A percentile compares a stretch with the other conserved stretches of the same genome.
These are phyloP conservation scores for Musa balbisiana DNA, from an alignment of 202 grass and related monocot species.

Conservation along the genomic window DNA sequence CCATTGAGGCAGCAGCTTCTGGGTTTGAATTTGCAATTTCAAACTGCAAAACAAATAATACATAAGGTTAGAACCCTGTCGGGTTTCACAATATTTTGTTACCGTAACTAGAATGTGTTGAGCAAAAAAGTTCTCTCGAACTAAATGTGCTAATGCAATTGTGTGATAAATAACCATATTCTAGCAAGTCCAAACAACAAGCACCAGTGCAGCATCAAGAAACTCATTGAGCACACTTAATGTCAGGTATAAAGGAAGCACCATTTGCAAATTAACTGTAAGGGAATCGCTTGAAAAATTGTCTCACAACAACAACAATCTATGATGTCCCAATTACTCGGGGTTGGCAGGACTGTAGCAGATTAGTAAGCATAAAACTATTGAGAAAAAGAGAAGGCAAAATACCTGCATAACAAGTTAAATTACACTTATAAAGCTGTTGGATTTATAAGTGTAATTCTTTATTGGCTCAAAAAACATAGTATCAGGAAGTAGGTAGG, in stretches of 20 bases:
- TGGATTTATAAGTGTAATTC: too few relatives aligned
- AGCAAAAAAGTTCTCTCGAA: too few relatives aligned
- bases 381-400: too few relatives aligned
- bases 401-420: too few relatives aligned
- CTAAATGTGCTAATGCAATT: background rate
- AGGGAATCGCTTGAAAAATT: background rate
- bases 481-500: too few relatives aligned
- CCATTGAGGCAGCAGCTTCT: conserved; percentile 37
- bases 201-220: background rate
- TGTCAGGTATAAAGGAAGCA: background rate
- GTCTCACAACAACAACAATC: background rate
- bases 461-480: too few relatives aligned
- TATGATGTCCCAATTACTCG: too few relatives aligned
- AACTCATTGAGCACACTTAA: background rate
- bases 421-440: too few relatives aligned
- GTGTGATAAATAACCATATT: background rate
- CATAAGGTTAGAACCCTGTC: background rate
- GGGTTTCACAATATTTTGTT: background rate
- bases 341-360: too few relatives aligned
- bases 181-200: background rate
- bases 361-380: too few relatives aligned
- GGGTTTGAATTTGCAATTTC: conserved; percentile 42
- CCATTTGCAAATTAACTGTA: background rate
- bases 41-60: conserved; percentile 26
- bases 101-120: too few relatives aligned